Conservation (phyloP, 768 basidiomycete species). For the Xerocomus potaroensis region DNA sequence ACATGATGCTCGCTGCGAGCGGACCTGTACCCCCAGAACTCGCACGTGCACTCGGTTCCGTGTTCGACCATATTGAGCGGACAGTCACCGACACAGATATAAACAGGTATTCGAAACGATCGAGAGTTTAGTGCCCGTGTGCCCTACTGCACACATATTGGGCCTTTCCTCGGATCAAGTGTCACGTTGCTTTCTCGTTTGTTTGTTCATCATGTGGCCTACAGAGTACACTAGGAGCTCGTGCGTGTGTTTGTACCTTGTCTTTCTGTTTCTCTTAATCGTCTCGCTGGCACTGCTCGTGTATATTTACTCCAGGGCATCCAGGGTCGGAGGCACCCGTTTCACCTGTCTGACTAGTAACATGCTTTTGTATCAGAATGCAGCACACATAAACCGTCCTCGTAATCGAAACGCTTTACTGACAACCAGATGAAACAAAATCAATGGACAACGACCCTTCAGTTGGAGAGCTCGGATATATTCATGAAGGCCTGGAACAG, state of each 20-base stretch:
- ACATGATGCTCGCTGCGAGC: constrained; percentile 29
- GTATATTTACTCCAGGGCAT: neutral
- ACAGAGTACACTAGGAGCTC: neutral
- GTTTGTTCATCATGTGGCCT: neutral
- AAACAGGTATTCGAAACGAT: constrained; percentile 24
- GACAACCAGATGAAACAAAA: neutral
- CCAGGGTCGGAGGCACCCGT: neutral
- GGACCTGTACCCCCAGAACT: constrained; percentile 30
- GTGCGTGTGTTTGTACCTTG: neutral
- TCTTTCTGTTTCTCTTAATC: too few relatives aligned
- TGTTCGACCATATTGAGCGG: constrained; percentile 33
- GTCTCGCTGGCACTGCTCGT: neutral
- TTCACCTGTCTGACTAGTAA: constrained; percentile 1
- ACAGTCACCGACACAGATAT: constrained; percentile 26
- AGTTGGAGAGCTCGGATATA: constrained; percentile 43
- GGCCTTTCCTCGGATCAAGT: neutral
- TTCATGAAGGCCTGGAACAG: constrained; percentile 50
- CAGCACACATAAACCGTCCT: constrained; percentile 10
- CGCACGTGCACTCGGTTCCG: constrained; percentile 30
- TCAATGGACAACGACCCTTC: neutral
- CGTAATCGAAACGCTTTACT: constrained; percentile 6
- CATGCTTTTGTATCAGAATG: constrained; percentile 13
- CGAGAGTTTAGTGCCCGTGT: constrained; percentile 14
- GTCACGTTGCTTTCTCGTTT: neutral
- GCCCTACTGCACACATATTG: neutral